Conservation (phyloP, 78 protist species). For the slime mould (Dictyostelium discoideum) region DNA sequence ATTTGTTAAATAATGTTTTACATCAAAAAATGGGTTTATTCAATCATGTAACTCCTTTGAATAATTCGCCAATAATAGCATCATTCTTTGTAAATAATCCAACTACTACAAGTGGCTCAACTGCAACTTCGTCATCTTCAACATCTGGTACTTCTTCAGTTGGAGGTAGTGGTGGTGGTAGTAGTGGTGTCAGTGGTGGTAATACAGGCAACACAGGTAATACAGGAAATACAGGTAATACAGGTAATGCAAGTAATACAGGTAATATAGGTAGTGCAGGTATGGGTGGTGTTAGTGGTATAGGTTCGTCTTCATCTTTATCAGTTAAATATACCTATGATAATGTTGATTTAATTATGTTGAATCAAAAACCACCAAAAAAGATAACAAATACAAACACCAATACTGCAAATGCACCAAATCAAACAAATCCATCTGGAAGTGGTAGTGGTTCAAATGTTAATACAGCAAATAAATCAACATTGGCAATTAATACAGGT, state of each 20-base stretch:
- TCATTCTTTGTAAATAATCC: conserved; percentile 25
- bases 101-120: background rate
- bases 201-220: background rate
- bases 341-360: conserved; percentile 52
- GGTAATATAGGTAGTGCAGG: background rate
- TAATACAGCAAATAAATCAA: background rate
- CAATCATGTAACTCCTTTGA: conserved; percentile 51
- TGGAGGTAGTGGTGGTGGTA: background rate
- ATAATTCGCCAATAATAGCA: background rate
- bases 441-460: background rate
- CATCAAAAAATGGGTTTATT: conserved; percentile 80
- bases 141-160: background rate
- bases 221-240: background rate
- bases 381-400: background rate
- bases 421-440: background rate
- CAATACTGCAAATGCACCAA: background rate
- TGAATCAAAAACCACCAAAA: conserved; percentile 56
- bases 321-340: conserved; percentile 64
- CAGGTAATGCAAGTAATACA: background rate
- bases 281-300: background rate
- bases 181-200: background rate
- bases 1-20: conserved; percentile 37
- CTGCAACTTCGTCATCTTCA: background rate
- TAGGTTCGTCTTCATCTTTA: background rate
- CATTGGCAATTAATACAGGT: background rate